Base-by-base conservation (phyloP, 2,329 filamentous ascomycete genomes). In the Plectosphaerella plurivora region DNA sequence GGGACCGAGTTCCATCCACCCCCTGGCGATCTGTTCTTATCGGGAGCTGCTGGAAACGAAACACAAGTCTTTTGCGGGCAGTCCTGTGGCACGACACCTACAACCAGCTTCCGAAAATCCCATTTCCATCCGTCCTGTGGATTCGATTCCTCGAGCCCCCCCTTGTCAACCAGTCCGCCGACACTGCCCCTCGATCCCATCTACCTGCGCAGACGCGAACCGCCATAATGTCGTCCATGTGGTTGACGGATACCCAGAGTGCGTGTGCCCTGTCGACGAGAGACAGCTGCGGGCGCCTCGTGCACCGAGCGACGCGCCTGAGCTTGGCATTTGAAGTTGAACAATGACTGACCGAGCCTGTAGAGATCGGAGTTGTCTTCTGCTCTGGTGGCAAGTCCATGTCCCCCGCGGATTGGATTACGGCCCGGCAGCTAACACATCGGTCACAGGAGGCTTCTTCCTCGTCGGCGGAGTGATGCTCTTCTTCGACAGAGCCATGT, bases 401-500 rank as follows among this genome's bases (percentile, higher is more conserved):
- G 57, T 60, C 36, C 28, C 28, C 11, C 11, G 28, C 28, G 28
- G 28, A 4, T 12, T 9, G 8, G 28, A 12, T 4, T 51, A 51
- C 22, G 41, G 28, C 54, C 51, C 36, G 5, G 20, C 16, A 36
- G 20, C 33, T 15, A 12, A 36, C 33, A 20, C 11, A 16, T 41
- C 37, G n/a, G n/a, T 20, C 51, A 49, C 68, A 96, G 93, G 93
- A 70, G 91, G 89, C 60, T 87, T 97, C 77, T 99, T 99, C 79
- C 83, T 99, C 53, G 82, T 97, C 67, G 89, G 91, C 66, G 94
- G 94, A 55, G 90, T 99, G 10, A 81, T 99, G 73, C 83, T 99
- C 73, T 97, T 99, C 77, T 99, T 99, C 76, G 94, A 99, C 73
- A 85, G 94, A 59, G 90, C 94, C 65, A 92, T 97, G 90, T 93